Percentiles rank a stretch among this genome's conserved stretches.
Conservation (phyloP, 1,284 basidiomycete species). For the Boletus sp. region DNA sequence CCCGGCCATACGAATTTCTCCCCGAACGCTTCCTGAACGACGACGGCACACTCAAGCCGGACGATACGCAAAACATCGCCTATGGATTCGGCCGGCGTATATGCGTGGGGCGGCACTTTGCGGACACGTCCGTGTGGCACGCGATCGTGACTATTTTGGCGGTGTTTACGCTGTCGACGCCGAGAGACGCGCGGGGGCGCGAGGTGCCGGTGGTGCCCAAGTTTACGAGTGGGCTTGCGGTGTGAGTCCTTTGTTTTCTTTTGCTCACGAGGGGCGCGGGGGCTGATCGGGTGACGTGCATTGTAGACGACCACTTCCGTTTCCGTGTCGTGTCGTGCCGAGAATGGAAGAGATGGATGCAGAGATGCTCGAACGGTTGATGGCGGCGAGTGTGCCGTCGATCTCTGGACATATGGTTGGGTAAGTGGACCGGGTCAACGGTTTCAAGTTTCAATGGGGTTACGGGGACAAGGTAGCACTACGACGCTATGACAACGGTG, state of each 20-base stretch:
- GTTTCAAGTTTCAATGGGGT: no score
- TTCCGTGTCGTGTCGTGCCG: slow-evolving; percentile 18
- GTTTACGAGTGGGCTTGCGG: slow-evolving; percentile 11
- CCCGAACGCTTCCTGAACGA: slow-evolving; percentile 21
- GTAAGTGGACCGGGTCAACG: no score
- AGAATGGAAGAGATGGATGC: slow-evolving; percentile 12
- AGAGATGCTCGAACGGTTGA: slow-evolving; percentile 8
- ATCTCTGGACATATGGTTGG: no score
- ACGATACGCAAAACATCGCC: slow-evolving; percentile 16
- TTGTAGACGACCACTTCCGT: slow-evolving; percentile 17
- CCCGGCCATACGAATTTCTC: slow-evolving; percentile 12
- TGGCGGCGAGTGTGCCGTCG: slow-evolving; percentile 7
- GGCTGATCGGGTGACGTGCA: neutral
- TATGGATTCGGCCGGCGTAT: slow-evolving; percentile 23
- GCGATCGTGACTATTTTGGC: slow-evolving; percentile 14
- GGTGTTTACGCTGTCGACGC: slow-evolving; percentile 12
- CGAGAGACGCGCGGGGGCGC: slow-evolving; percentile 5
- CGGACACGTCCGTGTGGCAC: slow-evolving; percentile 19
- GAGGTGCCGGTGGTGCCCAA: slow-evolving; percentile 13
- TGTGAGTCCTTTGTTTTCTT: neutral
- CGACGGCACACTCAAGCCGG: slow-evolving; percentile 16
- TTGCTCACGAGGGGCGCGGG: neutral
- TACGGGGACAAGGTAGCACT: no score
- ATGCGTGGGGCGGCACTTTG: slow-evolving; percentile 20
- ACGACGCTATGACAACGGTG: no score